Evolutionary conservation across 2,329 filamentous ascomycete species (phyloP).

Genomic region (Didymella glomerata): DNA sequence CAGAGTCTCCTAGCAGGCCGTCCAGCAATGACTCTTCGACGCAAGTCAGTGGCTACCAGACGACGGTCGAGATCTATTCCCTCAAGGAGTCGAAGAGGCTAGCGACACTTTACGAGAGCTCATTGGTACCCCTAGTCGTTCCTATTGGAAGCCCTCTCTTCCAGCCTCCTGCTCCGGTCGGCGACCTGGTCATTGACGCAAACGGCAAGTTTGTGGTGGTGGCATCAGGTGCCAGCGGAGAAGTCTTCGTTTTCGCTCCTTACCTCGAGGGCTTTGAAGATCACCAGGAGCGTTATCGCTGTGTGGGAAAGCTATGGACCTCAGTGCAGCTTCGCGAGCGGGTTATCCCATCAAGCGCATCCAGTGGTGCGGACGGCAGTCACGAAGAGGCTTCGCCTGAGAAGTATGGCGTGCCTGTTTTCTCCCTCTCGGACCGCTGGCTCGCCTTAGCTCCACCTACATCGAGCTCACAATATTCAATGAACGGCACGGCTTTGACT

Average conservation of each 20-base stretch:
- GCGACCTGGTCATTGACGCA: constrained; percentile 76
- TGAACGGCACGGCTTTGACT: constrained; percentile 71
- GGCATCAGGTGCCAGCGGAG: constrained; percentile 82
- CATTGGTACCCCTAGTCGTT: constrained; percentile 67
- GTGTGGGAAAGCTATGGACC: constrained; percentile 92
- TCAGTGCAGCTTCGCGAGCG: constrained; percentile 68
- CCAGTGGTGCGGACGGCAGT: constrained; percentile 48
- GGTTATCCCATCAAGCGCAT: constrained; percentile 44
- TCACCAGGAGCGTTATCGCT: constrained; percentile 61
- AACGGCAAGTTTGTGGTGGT: constrained; percentile 76
- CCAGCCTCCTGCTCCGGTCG: constrained; percentile 72
- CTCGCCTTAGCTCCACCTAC: constrained; percentile 78
- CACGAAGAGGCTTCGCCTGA: constrained; percentile 44
- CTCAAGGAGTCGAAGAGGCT: constrained; percentile 76
- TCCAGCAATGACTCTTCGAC: constrained; percentile 37
- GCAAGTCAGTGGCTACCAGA: constrained; percentile 75
- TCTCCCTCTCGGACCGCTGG: constrained; percentile 77
- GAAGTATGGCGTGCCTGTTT: constrained; percentile 67
- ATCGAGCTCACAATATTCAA: constrained; percentile 73
- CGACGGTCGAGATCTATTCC: constrained; percentile 88
- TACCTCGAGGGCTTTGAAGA: constrained; percentile 40
- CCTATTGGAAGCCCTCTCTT: constrained; percentile 68
- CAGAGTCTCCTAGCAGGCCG: constrained; percentile 50
- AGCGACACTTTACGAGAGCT: constrained; percentile 75
- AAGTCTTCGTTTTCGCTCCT: constrained; percentile 76